Conservation (phyloP, 257 asterid species). For the Plantago major region DNA sequence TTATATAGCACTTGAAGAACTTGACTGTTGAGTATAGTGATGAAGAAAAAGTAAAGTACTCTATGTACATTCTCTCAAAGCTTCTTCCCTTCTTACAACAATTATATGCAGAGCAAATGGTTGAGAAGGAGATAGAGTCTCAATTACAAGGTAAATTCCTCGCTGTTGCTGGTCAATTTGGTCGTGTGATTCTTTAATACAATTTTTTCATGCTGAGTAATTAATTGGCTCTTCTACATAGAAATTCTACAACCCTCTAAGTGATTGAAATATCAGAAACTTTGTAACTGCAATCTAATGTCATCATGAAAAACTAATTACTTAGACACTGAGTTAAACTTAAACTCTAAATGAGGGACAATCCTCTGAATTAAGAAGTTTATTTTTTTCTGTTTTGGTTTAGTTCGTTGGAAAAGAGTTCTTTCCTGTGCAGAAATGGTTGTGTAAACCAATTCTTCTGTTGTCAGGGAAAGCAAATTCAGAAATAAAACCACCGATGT, state of each 20-base stretch:
- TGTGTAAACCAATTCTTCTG: neutral
- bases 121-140: slow-evolving; percentile 68
- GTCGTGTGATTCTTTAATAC: neutral
- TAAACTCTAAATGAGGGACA: neutral
- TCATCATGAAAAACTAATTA: neutral
- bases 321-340: neutral
- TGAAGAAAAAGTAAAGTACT: slow-evolving; percentile 42
- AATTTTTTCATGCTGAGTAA: neutral
- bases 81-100: slow-evolving; percentile 72
- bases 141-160: slow-evolving; percentile 48
- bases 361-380: neutral
- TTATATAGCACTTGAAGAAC: slow-evolving; percentile 42
- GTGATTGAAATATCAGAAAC: neutral
- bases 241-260: neutral
- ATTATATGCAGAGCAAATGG: slow-evolving; percentile 49
- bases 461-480: neutral
- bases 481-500: slow-evolving; percentile 17
- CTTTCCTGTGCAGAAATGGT: too few species aligned
- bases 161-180: neutral
- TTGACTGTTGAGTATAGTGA: slow-evolving; percentile 24
- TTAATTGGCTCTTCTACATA: neutral
- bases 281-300: too few species aligned
- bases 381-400: neutral
- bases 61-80: slow-evolving; percentile 45
- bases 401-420: too few species aligned